Conservation (phyloP, 148 eudicot species). For the Amaranthus cruentus region DNA sequence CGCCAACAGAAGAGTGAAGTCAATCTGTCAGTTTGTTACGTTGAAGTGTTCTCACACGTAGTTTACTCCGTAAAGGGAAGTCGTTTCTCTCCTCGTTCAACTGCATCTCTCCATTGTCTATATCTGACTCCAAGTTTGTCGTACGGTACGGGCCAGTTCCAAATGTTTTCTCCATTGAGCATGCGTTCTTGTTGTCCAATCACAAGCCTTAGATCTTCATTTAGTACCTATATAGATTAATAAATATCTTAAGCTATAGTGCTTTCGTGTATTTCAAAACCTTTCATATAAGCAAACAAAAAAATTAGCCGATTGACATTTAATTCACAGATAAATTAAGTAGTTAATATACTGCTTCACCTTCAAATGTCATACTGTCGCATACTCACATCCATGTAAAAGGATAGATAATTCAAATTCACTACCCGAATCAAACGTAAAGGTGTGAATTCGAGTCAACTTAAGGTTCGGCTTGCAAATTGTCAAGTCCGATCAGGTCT, state of each 20-base stretch:
- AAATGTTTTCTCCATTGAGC: conserved; percentile 76
- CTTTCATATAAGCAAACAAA: not conserved
- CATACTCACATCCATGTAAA: no score
- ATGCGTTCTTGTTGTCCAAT: conserved; percentile 92
- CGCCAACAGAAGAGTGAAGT: conserved; percentile 11
- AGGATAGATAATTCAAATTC: no score
- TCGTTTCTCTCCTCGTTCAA: conserved; percentile 58
- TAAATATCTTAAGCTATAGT: not conserved
- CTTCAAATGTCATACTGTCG: no score
- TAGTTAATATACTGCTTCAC: no score
- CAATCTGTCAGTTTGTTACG: conserved; percentile 13
- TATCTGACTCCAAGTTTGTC: conserved; percentile 95
- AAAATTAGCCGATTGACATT: no score
- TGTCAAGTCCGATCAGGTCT: no score
- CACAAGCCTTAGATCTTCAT: conserved; percentile 83
- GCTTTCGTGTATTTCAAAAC: not conserved
- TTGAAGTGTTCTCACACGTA: not conserved
- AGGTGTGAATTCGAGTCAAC: no score
- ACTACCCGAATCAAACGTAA: no score
- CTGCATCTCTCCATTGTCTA: conserved; percentile 83
- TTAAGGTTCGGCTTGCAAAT: no score
- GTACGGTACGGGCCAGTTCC: conserved; percentile 87
- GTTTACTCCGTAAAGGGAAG: conserved; percentile 45
- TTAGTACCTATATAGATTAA: conserved; percentile 51
- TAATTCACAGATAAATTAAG: no score